Conservation (phyloP, 768 basidiomycete species). For the Suillus alpinus region DNA sequence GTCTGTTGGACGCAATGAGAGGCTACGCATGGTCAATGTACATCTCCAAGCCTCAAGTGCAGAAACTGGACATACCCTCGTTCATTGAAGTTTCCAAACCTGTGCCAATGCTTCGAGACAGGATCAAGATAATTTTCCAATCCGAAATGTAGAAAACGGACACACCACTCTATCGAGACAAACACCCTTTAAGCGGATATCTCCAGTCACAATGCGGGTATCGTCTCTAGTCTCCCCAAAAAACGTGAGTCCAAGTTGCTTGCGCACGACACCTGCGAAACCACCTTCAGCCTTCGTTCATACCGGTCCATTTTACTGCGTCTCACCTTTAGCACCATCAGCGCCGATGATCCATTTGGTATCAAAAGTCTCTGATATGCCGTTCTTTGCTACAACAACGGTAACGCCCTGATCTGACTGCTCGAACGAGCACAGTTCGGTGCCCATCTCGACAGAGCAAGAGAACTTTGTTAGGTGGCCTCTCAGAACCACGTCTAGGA, state of each 20-base stretch:
- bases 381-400: conserved; percentile 7
- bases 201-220: conserved; percentile 23
- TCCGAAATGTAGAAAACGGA: neutral
- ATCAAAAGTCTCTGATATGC: neutral
- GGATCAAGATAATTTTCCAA: neutral
- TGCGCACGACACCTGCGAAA: conserved; percentile 1
- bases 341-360: conserved; percentile 10
- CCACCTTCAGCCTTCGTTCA: neutral
- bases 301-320: neutral
- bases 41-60: neutral
- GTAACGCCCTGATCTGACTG: conserved; percentile 31
- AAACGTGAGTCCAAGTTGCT: conserved; percentile 7
- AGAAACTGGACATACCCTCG: neutral
- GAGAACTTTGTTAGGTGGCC: conserved; percentile 17
- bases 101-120: conserved; percentile 18
- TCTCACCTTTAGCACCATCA: conserved; percentile 15
- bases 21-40: neutral
- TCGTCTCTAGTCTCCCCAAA: conserved; percentile 29
- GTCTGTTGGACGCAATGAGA: conserved; percentile 13
- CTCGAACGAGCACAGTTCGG: conserved; percentile 32
- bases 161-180: conserved; percentile 38
- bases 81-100: conserved; percentile 37
- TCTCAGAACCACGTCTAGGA: conserved; percentile 26
- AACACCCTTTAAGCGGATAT: conserved; percentile 33
- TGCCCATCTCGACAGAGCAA: conserved; percentile 33